Base-by-base conservation (phyloP, 169 alveolate species). In the Plasmodium vivax region DNA sequence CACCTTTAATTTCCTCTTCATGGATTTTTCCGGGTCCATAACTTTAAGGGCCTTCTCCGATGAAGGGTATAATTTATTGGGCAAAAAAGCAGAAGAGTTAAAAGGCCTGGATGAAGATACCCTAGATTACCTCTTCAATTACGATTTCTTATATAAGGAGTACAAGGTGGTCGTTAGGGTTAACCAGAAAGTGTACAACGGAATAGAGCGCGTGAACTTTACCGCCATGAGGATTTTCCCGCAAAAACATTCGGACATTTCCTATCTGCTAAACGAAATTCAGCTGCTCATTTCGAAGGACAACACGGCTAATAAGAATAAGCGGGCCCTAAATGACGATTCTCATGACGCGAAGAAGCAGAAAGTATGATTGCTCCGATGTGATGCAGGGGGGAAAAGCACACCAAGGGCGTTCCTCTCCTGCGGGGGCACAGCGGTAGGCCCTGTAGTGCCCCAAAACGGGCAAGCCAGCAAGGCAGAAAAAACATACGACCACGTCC, bases 31-130 rank as follows among this genome's bases (percentile, higher is more conserved):
- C 41, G 97, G 97, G 5, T 88, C 92, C 6, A 71, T 95, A 16
- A 81, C 58, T 1, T 80, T 93, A 62, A 93, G 95, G 68, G 94
- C 82, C 14, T 75, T 95, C 58, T 84, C 92, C 41, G 95, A 94
- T 88, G 92, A 82, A 87, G 96, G 96, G 5, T 84, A 73, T 80
- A 91, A 83, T 77, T 92, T 94, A 12, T 84, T 96, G 58, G 96
- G 96, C 5, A 83, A 90, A 91, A 71, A 94, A 77, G 97, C 96
- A 47, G 91, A 85, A 79, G 96, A 94, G 27, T 83, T 96, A 82
- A 96, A 95, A 45, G 83, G 71, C 32, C 41, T 95, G 73, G 97
- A 95, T 84, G 93, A 85, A 14, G 97, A 94, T 83, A 51, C 81
- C 30, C 77, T 94, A 41, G 94, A 94, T 77, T 83, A 83, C 38